Conservation (phyloP, 495 filamentous ascomycete species). For the Rusavskia elegans region DNA sequence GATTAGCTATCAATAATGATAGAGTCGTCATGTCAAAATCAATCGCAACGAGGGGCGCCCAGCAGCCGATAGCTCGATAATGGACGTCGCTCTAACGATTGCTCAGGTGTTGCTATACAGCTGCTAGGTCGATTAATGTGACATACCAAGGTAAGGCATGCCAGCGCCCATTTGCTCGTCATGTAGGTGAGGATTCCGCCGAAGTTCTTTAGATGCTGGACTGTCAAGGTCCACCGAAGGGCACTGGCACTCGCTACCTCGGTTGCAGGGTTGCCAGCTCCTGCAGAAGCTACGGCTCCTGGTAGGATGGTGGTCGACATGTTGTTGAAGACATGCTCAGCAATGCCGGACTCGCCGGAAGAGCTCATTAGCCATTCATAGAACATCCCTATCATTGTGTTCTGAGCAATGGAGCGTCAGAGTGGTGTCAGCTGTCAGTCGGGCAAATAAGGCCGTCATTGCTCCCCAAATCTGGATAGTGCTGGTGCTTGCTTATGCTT, state of each 20-base stretch:
- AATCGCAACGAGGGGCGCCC: background rate
- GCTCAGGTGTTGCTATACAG: background rate
- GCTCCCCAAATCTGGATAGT: too few relatives aligned
- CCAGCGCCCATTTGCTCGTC: conserved; percentile 85
- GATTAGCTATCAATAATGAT: too few relatives aligned
- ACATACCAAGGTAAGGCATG: conserved; percentile 60
- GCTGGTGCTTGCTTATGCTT: too few relatives aligned
- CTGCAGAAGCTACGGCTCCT: conserved; percentile 3
- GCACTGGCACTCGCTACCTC: conserved; percentile 3
- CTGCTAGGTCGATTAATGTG: background rate
- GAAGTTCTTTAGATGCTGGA: conserved; percentile 38
- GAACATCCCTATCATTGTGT: too few relatives aligned
- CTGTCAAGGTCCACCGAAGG: conserved; percentile 8
- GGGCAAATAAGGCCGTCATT: too few relatives aligned
- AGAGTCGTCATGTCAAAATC: too few relatives aligned
- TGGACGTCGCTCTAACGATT: too few relatives aligned
- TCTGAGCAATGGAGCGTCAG: too few relatives aligned
- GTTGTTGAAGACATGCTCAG: conserved; percentile 1
- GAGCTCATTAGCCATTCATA: background rate
- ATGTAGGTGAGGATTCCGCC: conserved; percentile 82
- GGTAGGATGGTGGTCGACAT: too few relatives aligned
- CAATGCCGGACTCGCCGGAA: conserved; percentile 10
- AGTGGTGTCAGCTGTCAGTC: too few relatives aligned
- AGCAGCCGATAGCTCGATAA: too few relatives aligned
- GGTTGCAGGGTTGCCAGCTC: conserved; percentile 17